Percentiles rank a stretch among this genome's conserved stretches.
These are phyloP conservation scores for Penicillium cosmopolitanum DNA, from an alignment of 495 filamentous ascomycete species.

Conservation along the genomic window DNA sequence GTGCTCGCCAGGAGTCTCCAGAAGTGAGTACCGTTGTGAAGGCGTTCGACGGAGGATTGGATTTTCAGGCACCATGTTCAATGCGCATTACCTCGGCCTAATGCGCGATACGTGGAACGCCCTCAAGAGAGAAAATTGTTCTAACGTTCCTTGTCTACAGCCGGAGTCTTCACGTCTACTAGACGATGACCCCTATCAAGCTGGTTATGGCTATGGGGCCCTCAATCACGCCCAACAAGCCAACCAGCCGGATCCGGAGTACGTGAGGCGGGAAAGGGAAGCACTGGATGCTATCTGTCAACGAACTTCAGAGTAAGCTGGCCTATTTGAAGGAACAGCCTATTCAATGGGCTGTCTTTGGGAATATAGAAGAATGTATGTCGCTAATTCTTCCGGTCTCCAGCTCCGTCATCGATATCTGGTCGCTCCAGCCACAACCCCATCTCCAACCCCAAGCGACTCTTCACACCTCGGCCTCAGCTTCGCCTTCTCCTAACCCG, in stretches of 20 bases:
- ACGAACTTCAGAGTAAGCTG: slow-evolving; percentile 55
- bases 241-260: slow-evolving; percentile 53
- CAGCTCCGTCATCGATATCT: slow-evolving; percentile 55
- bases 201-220: slow-evolving; percentile 51
- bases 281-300: slow-evolving; percentile 58
- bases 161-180: slow-evolving; percentile 56
- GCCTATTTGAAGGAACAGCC: not conserved
- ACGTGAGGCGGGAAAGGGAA: slow-evolving; percentile 54
- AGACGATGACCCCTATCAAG: slow-evolving; percentile 55
- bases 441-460: slow-evolving; percentile 52
- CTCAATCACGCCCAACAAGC: slow-evolving; percentile 42
- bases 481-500: slow-evolving; percentile 32
- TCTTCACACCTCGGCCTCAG: slow-evolving; percentile 38
- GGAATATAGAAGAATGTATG: not conserved
- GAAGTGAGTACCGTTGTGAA: slow-evolving; percentile 42
- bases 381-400: slow-evolving; percentile 5
- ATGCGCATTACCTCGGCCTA: slow-evolving; percentile 21
- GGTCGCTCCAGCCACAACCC: slow-evolving; percentile 53
- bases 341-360: not conserved
- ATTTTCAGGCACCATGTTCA: slow-evolving; percentile 13
- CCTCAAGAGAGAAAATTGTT: slow-evolving; percentile 5
- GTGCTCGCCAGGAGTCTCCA: slow-evolving; percentile 44
- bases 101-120: slow-evolving; percentile 21
- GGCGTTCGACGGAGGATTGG: not conserved
- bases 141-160: slow-evolving; percentile 35